Evolutionary conservation across 2,329 filamentous ascomycete genomes (phyloP).

Genomic region (Chrysoporthe puriensis): DNA sequence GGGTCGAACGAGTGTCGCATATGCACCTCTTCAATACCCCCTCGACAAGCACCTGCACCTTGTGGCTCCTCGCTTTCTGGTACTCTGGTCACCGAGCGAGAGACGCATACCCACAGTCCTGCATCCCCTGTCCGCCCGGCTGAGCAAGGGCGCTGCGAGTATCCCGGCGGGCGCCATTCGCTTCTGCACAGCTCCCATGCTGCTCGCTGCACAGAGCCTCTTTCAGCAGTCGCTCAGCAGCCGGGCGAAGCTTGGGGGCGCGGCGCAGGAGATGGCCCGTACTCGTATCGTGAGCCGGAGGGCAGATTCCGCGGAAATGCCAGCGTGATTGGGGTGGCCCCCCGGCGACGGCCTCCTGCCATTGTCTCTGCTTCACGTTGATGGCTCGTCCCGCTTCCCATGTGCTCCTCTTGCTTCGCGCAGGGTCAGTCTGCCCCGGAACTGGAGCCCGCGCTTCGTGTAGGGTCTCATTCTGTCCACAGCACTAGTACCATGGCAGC

Average conservation of each 20-base stretch:
- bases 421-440: no score
- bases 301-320: not conserved
- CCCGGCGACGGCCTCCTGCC: not conserved
- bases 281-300: not conserved
- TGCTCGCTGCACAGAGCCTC: not conserved
- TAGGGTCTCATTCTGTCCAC: no score
- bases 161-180: not conserved
- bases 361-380: no score
- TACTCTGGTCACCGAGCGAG: not conserved
- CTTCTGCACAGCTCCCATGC: not conserved
- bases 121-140: not conserved
- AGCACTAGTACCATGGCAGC: no score
- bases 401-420: no score
- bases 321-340: not conserved
- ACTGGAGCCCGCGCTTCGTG: no score
- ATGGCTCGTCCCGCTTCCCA: not conserved
- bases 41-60: not conserved
- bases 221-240: not conserved
- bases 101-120: not conserved
- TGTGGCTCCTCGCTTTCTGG: not conserved
- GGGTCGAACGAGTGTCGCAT: slow-evolving; percentile 3
- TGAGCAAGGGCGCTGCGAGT: not conserved
- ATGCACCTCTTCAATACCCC: not conserved
- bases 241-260: no score
- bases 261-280: no score